phyloP scores from a whole-genome alignment of 345 rosid species.

The Gossypium turneri region DNA sequence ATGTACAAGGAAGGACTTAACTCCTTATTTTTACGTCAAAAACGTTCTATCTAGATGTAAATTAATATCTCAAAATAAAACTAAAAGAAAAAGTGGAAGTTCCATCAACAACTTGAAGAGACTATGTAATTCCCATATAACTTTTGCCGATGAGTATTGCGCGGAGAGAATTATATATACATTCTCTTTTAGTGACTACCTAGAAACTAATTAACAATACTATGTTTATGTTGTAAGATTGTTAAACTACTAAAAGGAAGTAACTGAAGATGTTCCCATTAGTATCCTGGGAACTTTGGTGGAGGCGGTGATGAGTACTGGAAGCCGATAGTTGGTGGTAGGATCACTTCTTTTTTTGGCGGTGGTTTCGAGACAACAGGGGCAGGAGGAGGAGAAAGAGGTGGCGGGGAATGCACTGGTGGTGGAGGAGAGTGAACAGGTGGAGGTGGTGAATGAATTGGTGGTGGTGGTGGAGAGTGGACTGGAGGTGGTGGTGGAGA shows the following conservation, averaged over 20 bases:
- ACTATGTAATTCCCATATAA: too few relatives aligned
- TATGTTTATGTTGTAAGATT: background rate
- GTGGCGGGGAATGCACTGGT: background rate
- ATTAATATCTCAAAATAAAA: too few relatives aligned
- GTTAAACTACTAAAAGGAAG: background rate
- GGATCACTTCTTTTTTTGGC: background rate
- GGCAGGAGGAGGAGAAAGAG: background rate
- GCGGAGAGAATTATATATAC: background rate
- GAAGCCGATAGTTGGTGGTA: background rate
- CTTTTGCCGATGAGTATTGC: too few relatives aligned
- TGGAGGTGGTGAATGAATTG: background rate
- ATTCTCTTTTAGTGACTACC: background rate
- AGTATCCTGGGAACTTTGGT: background rate
- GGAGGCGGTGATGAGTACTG: background rate
- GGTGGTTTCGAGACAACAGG: too few relatives aligned
- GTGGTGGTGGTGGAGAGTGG: too few relatives aligned
- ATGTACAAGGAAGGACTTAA: too few relatives aligned
- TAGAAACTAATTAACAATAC: background rate
- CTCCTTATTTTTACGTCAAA: too few relatives aligned
- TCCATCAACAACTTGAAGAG: too few relatives aligned
- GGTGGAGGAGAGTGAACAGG: conserved; percentile 11
- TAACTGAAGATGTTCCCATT: background rate
- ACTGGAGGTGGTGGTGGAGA: too few relatives aligned
- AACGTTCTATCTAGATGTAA: too few relatives aligned
- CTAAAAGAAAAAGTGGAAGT: too few relatives aligned